phyloP scores from a whole-genome alignment of 2,329 filamentous ascomycete genomes.

The Aspergillus sp. region DNA sequence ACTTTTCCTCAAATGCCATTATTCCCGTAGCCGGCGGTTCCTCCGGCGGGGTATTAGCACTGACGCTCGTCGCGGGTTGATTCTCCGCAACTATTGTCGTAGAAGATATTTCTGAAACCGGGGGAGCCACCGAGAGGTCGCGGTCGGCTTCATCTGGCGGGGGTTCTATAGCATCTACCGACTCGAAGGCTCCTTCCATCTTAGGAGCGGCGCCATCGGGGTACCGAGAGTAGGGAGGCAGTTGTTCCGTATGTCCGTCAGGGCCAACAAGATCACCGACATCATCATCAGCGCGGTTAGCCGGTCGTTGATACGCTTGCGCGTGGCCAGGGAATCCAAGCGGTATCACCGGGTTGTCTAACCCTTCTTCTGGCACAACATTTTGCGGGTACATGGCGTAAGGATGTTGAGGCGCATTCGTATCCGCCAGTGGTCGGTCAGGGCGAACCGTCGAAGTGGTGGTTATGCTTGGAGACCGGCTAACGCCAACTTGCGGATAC shows the following conservation, averaged over 20 bases:
- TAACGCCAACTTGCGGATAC: conserved; percentile 68
- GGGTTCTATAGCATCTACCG: conserved; percentile 29
- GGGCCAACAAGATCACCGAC: conserved; percentile 82
- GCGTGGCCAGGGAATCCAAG: conserved; percentile 72
- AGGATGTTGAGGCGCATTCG: conserved; percentile 72
- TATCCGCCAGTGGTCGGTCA: conserved; percentile 58
- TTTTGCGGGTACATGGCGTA: conserved; percentile 85
- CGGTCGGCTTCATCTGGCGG: conserved; percentile 54
- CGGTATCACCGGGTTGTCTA: conserved; percentile 51
- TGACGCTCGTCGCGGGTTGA: conserved; percentile 14
- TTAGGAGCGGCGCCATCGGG: conserved; percentile 70
- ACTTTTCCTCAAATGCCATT: conserved; percentile 43
- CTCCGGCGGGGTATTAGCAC: conserved; percentile 13
- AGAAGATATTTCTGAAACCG: conserved; percentile 34
- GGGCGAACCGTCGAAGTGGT: conserved; percentile 67
- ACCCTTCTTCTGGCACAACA: conserved; percentile 59
- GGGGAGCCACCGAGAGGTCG: conserved; percentile 24
- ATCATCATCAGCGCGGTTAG: conserved; percentile 70
- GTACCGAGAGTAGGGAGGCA: conserved; percentile 89
- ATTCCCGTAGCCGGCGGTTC: conserved; percentile 31
- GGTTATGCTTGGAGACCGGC: conserved; percentile 63
- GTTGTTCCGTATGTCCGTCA: conserved; percentile 83
- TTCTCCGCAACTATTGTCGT: conserved; percentile 20
- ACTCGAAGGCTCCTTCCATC: conserved; percentile 38
- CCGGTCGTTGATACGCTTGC: conserved; percentile 66